Evolutionary conservation across 257 asterid genomes (phyloP).

Genomic region (Forsythia viridissima): DNA sequence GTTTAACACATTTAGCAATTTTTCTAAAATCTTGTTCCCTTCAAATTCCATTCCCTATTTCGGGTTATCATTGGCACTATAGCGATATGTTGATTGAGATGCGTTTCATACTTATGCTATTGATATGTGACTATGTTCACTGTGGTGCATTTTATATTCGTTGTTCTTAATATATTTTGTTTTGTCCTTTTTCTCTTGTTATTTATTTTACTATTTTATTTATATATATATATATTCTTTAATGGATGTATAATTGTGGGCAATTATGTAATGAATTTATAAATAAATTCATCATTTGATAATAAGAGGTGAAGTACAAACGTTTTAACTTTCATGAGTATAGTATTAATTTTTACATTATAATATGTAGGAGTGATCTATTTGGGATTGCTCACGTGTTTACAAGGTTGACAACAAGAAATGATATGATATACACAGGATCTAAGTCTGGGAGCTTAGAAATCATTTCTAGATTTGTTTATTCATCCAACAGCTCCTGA

Average conservation of each 20-base stretch:
- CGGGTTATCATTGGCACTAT: constrained; percentile 8
- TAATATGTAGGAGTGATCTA: background rate
- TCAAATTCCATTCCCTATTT: constrained; percentile 6
- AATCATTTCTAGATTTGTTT: constrained; percentile 3
- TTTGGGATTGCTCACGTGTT: background rate
- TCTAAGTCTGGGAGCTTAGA: constrained; percentile 8
- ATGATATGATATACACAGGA: constrained; percentile 12
- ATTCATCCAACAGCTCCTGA: constrained; percentile 5
- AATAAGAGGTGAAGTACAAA: background rate
- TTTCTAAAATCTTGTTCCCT: constrained; percentile 6
- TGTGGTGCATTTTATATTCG: background rate
- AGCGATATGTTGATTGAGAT: constrained; percentile 7
- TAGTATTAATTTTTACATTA: background rate
- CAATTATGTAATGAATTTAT: background rate
- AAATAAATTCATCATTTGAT: background rate
- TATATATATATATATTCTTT: background rate
- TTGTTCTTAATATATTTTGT: no score
- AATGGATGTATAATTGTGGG: background rate
- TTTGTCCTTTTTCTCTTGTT: background rate
- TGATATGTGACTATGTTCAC: background rate
- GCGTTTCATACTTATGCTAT: background rate
- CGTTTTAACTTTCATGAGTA: background rate
- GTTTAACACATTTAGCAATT: constrained; percentile 6
- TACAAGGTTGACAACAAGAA: background rate
- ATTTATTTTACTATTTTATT: background rate